Evolutionary conservation across 768 basidiomycete species (phyloP), one percentile per base, ranked within the genome.

Genomic region (Auricularia sp.): DNA sequence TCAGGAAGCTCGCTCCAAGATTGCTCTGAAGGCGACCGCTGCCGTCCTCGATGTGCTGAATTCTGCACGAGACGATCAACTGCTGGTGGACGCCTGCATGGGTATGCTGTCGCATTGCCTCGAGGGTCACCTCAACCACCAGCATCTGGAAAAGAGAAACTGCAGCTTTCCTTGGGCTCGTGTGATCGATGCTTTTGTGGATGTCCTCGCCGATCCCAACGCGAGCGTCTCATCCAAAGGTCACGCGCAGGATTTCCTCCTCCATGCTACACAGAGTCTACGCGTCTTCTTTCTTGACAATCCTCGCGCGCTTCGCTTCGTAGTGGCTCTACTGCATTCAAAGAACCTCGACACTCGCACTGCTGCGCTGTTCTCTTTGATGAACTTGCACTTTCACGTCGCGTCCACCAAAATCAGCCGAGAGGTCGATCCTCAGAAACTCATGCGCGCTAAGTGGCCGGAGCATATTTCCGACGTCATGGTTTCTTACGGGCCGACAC

Each of bases 251-350:
- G 76, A 77, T 18, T 76, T 87, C 16, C 68, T 86, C 16, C 70
- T 79, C 0, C 73, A 72, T 18, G 74, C 79, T 29, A 79, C 80
- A 0, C 70, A 80, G 18, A 77, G 84, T 65, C 81, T 77, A 60
- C 70, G 79, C 18, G 70, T 76, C 33, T 77, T 80, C 0, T 83
- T 78, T 71, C 74, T 79, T 63, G 74, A 74, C 0, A 77, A 78
- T 36, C 79, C 81, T 1, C 70, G 77, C 1, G 73, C 81, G 62
- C 72, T 80, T 14, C 75, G 77, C n/a, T 79, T 84, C 62, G 75
- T 88, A 16, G 80, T 85, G 21, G 81, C 85, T 0, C 80, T 80
- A 33, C 71, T 87, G 36, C 80, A 84, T 53, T 81, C 81, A 72
- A 74, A 75, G 39, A 84, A 87, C 70, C 79, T 85, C 73, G 75